Conservation (phyloP, 495 filamentous ascomycete species). For the Penicillium cataractarum region DNA sequence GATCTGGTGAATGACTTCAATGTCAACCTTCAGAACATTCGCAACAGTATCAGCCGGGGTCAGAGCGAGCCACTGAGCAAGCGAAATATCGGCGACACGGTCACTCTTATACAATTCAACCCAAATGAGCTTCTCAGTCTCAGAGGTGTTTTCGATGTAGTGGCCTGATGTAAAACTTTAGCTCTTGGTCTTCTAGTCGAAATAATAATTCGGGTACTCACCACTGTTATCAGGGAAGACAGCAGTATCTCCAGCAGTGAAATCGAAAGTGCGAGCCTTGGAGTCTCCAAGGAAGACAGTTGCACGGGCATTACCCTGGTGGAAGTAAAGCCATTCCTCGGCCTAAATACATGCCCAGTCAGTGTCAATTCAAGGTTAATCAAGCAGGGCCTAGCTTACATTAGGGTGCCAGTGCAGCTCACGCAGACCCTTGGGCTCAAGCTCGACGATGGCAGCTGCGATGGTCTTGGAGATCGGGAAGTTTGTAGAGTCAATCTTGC, state of each 20-base stretch:
- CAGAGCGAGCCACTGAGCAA: conserved; percentile 67
- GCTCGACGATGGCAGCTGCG: conserved; percentile 61
- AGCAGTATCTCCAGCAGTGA: conserved; percentile 63
- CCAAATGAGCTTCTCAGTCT: conserved; percentile 63
- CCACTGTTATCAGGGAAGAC: conserved; percentile 67
- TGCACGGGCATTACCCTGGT: conserved; percentile 58
- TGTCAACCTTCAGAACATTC: conserved; percentile 57
- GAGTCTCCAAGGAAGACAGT: conserved; percentile 63
- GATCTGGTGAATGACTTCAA: conserved; percentile 57
- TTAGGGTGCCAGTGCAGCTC: conserved; percentile 74
- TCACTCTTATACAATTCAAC: conserved; percentile 69
- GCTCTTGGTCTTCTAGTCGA: conserved; percentile 1
- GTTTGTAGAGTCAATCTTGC: conserved; percentile 63
- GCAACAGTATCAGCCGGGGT: conserved; percentile 64
- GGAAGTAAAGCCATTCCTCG: conserved; percentile 70
- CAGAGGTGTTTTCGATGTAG: conserved; percentile 67
- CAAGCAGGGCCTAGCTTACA: conserved; percentile 35
- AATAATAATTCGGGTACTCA: conserved; percentile 20
- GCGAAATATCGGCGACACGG: conserved; percentile 61
- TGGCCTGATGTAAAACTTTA: conserved; percentile 43
- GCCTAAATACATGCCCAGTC: conserved; percentile 40
- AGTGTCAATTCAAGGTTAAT: not conserved
- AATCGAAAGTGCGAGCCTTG: conserved; percentile 66
- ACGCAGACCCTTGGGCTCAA: conserved; percentile 61
- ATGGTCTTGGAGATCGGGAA: conserved; percentile 64